Base-by-base conservation (phyloP, 2,329 filamentous ascomycete species). In the Shiraia bambusicola region DNA sequence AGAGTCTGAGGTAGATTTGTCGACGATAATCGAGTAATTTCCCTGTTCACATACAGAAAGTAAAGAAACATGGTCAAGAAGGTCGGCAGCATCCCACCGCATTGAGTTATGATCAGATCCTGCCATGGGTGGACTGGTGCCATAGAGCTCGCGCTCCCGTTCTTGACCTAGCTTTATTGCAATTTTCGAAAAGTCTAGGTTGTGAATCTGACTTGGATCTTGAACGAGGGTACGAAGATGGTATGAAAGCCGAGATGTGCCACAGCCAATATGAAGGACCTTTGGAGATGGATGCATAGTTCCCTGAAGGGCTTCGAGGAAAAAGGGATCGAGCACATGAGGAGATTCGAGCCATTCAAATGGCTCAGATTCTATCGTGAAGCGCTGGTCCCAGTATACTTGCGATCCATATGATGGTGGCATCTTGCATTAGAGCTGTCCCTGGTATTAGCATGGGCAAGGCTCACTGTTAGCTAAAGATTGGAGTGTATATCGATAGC, bases 341-440 rank as follows among this genome's bases (percentile, higher is more conserved):
- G 66, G 58, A 0, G 60, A 56, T 27, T 63, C 57, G 4, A 71
- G 60, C 67, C 67, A 71, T 45, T 71, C 68, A 42, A 70, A 71
- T 1, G 68, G 55, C 33, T 54, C 49, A 2, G 63, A 46, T 26
- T 68, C 62, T 2, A 52, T 43, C 6, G 54, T 53, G 46, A 70
- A 71, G 25, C 68, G 67, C 4, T 54, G 39, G 26, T 71, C 52
- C 68, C 68, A 71, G 45, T 71, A 71, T 7, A 55, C 50, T 19
- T 53, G 57, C 1, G 59, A 62, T 9, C 63, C 63, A 33, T 68
- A 71, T 0, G 65, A 52, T 2, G 67, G 66, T 3, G 59, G 57
- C 19, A 34, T 31, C 9, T 37, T 17, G 19, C 32, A 46, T 40
- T 25, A 30, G 10, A 12, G 35, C 10, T 40, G 19, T 22, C 19